A percentile compares a stretch with the other conserved stretches of the same genome.
phyloP scores from a whole-genome alignment of 2,329 filamentous ascomycete genomes.

The Tolypocladium endophyticum region DNA sequence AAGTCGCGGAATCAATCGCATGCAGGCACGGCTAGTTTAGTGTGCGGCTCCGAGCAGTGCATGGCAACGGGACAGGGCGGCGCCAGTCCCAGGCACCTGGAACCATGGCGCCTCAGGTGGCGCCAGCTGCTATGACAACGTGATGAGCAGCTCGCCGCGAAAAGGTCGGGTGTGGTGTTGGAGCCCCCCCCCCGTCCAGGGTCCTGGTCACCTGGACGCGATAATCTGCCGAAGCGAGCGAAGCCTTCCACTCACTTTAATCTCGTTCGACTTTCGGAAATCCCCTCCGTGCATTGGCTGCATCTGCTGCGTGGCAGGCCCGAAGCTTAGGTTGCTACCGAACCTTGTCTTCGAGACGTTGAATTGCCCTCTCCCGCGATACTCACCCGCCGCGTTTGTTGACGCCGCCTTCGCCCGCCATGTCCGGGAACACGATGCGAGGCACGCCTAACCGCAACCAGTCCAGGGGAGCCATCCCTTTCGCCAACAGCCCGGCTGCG shows the following conservation, averaged over 20 bases:
- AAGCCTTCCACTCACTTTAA: neutral
- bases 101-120: neutral
- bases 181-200: neutral
- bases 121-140: constrained; percentile 5
- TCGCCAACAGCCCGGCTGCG: constrained; percentile 46
- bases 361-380: neutral
- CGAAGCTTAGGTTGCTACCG: neutral
- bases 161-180: neutral
- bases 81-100: neutral
- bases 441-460: constrained; percentile 57
- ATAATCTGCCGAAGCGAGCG: constrained; percentile 4
- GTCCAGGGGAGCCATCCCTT: constrained; percentile 47
- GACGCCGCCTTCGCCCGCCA: constrained; percentile 22
- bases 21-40: neutral
- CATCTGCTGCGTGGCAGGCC: neutral
- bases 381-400: constrained; percentile 3
- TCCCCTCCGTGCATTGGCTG: neutral
- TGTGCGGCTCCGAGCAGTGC: neutral
- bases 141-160: neutral
- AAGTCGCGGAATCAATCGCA: neutral
- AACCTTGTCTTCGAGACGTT: neutral
- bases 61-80: neutral
- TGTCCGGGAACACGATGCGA: constrained; percentile 55
- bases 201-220: neutral
- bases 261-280: constrained; percentile 1